phyloP scores from a whole-genome alignment of 2,329 filamentous ascomycete species.

The Ophiobolus disseminans region DNA sequence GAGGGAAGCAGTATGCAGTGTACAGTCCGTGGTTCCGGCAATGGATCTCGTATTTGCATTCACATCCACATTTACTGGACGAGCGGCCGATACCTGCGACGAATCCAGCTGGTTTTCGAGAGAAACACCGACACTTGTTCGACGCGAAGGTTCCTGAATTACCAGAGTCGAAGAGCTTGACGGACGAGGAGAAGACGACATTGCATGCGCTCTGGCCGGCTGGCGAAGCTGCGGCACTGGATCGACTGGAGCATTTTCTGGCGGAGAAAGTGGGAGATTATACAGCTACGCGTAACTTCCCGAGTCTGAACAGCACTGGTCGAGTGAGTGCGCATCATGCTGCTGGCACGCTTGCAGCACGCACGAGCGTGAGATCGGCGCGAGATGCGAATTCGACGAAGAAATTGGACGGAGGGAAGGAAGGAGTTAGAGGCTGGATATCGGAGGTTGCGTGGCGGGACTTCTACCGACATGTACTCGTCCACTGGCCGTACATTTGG shows the following conservation, averaged over 20 bases:
- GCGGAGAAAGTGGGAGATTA: constrained; percentile 55
- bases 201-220: constrained; percentile 54
- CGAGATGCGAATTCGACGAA: constrained; percentile 55
- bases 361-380: constrained; percentile 60
- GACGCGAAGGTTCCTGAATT: constrained; percentile 48
- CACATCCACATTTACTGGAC: constrained; percentile 71
- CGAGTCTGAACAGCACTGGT: constrained; percentile 50
- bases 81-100: constrained; percentile 63
- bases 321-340: constrained; percentile 55
- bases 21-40: constrained; percentile 82
- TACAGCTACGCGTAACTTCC: constrained; percentile 52
- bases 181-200: constrained; percentile 47
- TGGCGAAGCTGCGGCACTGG: constrained; percentile 53
- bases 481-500: constrained; percentile 84
- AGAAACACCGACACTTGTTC: constrained; percentile 55
- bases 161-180: constrained; percentile 68
- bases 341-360: constrained; percentile 54
- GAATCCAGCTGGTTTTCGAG: constrained; percentile 60
- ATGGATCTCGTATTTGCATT: constrained; percentile 77
- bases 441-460: constrained; percentile 61
- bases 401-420: constrained; percentile 59
- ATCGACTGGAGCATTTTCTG: constrained; percentile 51
- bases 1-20: constrained; percentile 81
- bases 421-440: constrained; percentile 56
- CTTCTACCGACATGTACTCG: constrained; percentile 69